Evolutionary conservation across 1,139 yeast species (phyloP), one percentile per base, ranked within the genome.

Genomic region (Arxiozyma telluris): DNA sequence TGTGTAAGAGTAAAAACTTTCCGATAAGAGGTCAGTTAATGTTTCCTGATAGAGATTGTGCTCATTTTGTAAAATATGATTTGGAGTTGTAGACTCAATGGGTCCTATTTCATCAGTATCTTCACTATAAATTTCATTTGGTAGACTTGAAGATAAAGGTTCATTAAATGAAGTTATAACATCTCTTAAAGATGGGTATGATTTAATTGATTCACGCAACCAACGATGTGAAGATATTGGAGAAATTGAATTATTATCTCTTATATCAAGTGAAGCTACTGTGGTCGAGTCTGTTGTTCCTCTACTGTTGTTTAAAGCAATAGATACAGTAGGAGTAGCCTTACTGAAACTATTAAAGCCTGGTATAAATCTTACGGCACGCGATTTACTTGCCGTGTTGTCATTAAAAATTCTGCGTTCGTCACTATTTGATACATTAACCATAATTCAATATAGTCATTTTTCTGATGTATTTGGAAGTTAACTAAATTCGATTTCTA

Each of bases 1-100:
- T 20, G 58, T 61, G 45, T 54, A 54, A 4, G 64, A 61, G 38
- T 58, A 58, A 45, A 61, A 56, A 49, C 66, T 63, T 41, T 63
- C 62, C 20, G 60, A 55, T 45, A 61, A 50, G 21, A 57, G 52
- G 27, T 58, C 58, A 27, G 58, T 41, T 23, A 63, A 45, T 17
- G 57, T 57, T 7, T 53, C 57, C 3, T 45, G 41, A 25, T 27
- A 34, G 39, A 6, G 15, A 25, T 43, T 20, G 25, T 30, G 20
- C 9, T 21, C 50, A 20, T 34, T 15, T 17, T 44, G 38, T 30
- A n/a, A 15, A 47, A 17, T 34, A 38, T 39, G 17, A 23, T 22
- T 27, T 47, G 39, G 25, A 50, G 56, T 4, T 39, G 41, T 30
- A 23, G 34, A 38, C 20, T 17, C 21, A 39, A 48, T 15, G 9